These are phyloP conservation scores for Arabidopsis thaliana DNA, from an alignment of 345 rosid genomes.

Conservation along the genomic window TAIR10.1 NC_003070.9:26166501-26167000, in stretches of 20 bases:
- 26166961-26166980: slow-evolving; percentile 1
- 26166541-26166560: slow-evolving; percentile 54
- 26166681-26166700: slow-evolving; percentile 43
- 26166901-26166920: slow-evolving; percentile 20
- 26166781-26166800: slow-evolving; percentile 44
- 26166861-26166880: slow-evolving; percentile 42
- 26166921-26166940: slow-evolving; percentile 8
- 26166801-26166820: slow-evolving; percentile 51
- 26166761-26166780: slow-evolving; percentile 43
- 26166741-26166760: slow-evolving; percentile 48
- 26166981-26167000: neutral
- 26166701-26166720: slow-evolving; percentile 43
- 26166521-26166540: slow-evolving; percentile 23
- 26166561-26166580: slow-evolving; percentile 60
- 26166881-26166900: slow-evolving; percentile 17
- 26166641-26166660: slow-evolving; percentile 34
- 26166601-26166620: slow-evolving; percentile 62
- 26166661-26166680: slow-evolving; percentile 23
- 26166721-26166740: slow-evolving; percentile 48
- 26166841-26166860: slow-evolving; percentile 43
- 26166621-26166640: slow-evolving; percentile 78
- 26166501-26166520: slow-evolving; percentile 42
- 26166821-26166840: slow-evolving; percentile 44
- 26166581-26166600: slow-evolving; percentile 44
- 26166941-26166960: neutral